These are phyloP conservation scores for Cystoderma amianthinum DNA, from an alignment of 768 basidiomycete genomes.

Conservation along the genomic window DNA sequence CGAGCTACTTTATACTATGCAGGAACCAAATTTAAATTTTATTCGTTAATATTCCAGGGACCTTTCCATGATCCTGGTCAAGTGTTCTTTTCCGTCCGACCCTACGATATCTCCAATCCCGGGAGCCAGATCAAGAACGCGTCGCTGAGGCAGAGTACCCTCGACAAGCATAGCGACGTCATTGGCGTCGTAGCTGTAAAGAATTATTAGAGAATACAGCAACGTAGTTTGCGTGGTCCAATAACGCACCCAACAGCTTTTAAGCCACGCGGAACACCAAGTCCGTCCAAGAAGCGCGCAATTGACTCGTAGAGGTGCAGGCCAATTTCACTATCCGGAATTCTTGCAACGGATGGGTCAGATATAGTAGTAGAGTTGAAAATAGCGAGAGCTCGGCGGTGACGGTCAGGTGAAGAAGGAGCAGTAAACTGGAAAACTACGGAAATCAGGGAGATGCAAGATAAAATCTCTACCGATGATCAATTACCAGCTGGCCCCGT, in stretches of 20 bases:
- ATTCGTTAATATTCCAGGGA: conserved; percentile 67
- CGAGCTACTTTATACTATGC: background rate
- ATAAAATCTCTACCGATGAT: background rate
- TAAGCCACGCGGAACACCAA: conserved; percentile 83
- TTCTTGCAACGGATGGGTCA: conserved; percentile 63
- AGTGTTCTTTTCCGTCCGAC: conserved; percentile 77
- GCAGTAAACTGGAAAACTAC: conserved; percentile 93
- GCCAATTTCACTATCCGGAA: conserved; percentile 78
- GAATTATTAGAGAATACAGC: background rate
- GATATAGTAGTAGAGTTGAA: conserved; percentile 63
- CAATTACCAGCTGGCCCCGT: conserved; percentile 75
- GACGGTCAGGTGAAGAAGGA: conserved; percentile 86
- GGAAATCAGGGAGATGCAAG: no score
- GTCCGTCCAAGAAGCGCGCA: conserved; percentile 77
- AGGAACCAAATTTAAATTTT: background rate
- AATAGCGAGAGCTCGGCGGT: conserved; percentile 82
- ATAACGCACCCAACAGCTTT: conserved; percentile 60
- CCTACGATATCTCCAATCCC: conserved; percentile 79
- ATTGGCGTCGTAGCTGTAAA: conserved; percentile 46
- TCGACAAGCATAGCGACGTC: conserved; percentile 78
- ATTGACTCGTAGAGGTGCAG: conserved; percentile 78
- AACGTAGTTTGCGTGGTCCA: background rate
- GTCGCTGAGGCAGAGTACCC: conserved; percentile 86
- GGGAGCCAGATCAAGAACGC: conserved; percentile 91
- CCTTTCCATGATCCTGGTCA: conserved; percentile 73